phyloP scores from a whole-genome alignment of 345 rosid genomes.

The Eucalyptus camaldulensis region DNA sequence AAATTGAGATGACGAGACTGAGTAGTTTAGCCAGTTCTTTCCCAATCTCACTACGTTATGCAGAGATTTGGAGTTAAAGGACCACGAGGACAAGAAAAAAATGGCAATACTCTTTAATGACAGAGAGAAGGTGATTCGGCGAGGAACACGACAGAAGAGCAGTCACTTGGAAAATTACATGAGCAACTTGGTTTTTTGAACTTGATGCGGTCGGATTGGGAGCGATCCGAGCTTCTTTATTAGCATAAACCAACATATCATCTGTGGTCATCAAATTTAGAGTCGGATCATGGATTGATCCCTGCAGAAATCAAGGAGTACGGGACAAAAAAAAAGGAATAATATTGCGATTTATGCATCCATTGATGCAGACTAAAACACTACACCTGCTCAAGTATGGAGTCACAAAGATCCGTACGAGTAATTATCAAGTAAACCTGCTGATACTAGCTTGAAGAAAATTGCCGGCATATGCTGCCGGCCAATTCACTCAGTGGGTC shows the following conservation, averaged over 20 bases:
- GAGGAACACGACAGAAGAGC: background rate
- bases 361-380: background rate
- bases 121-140: background rate
- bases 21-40: background rate
- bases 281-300: background rate
- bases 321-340: background rate
- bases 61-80: background rate
- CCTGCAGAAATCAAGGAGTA: background rate
- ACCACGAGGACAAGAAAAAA: background rate
- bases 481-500: background rate
- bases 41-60: background rate
- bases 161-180: background rate
- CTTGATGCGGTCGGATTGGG: background rate
- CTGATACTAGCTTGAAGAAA: background rate
- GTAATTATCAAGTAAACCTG: background rate
- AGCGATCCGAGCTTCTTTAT: background rate
- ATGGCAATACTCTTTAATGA: background rate
- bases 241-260: background rate
- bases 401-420: background rate
- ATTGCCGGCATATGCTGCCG: background rate
- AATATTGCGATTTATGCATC: background rate
- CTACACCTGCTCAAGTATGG: background rate
- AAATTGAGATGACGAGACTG: background rate
- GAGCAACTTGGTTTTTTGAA: background rate
- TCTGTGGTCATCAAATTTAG: background rate